These are phyloP conservation scores for Termitomyces sp. DNA, from an alignment of 768 basidiomycete genomes.

Conservation along the genomic window DNA sequence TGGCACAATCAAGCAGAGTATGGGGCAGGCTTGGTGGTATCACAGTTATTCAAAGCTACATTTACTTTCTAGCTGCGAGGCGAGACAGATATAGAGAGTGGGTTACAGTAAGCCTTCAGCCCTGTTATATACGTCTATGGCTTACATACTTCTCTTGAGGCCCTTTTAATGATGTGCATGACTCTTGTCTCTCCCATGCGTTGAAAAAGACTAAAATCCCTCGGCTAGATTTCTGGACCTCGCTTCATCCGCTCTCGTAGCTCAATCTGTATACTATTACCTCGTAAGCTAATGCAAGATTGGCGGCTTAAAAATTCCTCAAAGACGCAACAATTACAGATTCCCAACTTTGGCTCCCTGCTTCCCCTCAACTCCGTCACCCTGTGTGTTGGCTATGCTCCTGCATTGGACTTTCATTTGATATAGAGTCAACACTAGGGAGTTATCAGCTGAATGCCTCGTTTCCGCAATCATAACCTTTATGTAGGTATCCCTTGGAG, in stretches of 20 bases:
- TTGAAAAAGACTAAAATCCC: not conserved
- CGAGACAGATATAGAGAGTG: constrained; percentile 14
- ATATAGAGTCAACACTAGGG: constrained; percentile 14
- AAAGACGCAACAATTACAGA: constrained; percentile 17
- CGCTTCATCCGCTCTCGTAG: constrained; percentile 31
- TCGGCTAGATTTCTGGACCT: constrained; percentile 30
- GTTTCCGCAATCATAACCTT: constrained; percentile 36
- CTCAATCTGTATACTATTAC: constrained; percentile 41
- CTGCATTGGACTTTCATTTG: not conserved
- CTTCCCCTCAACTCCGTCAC: constrained; percentile 30
- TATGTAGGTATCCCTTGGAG: constrained; percentile 23
- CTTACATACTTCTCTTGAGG: constrained; percentile 11
- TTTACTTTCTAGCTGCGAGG: constrained; percentile 28
- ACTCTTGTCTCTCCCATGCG: not conserved
- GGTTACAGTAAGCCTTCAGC: constrained; percentile 19
- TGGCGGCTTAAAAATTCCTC: not conserved
- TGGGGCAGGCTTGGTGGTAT: constrained; percentile 29
- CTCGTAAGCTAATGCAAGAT: constrained; percentile 18
- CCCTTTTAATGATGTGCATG: constrained; percentile 22
- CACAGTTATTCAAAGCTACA: constrained; percentile 33
- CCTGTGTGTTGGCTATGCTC: constrained; percentile 23
- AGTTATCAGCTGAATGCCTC: constrained; percentile 37
- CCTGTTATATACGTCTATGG: not conserved
- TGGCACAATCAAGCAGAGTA: not conserved
- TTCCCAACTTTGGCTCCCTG: constrained; percentile 38